Conservation (phyloP, 768 basidiomycete species). For the Naganishia friedmannii region DNA sequence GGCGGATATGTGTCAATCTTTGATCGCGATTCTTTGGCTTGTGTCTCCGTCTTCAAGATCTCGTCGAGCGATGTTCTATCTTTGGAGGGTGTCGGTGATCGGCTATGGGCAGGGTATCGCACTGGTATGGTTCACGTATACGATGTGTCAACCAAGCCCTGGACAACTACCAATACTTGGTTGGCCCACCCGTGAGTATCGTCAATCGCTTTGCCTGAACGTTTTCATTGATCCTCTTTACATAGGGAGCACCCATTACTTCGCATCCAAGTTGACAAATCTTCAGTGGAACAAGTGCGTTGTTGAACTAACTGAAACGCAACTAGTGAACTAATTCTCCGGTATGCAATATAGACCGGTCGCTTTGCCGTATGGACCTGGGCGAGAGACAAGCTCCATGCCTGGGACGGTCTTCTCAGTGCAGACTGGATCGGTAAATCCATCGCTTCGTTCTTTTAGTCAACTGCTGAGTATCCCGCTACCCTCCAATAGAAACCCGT, state of each 20-base stretch:
- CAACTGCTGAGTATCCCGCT: background rate
- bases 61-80: slow-evolving; percentile 75
- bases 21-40: slow-evolving; percentile 57
- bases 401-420: slow-evolving; percentile 88
- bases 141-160: slow-evolving; percentile 67
- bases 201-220: background rate
- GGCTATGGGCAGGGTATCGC: slow-evolving; percentile 82
- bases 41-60: slow-evolving; percentile 74
- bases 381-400: slow-evolving; percentile 67
- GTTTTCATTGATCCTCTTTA: background rate
- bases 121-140: slow-evolving; percentile 79
- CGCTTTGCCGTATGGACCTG: slow-evolving; percentile 71
- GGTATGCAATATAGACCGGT: slow-evolving; percentile 32
- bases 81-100: slow-evolving; percentile 76
- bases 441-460: background rate
- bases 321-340: background rate
- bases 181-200: slow-evolving; percentile 63
- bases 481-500: slow-evolving; percentile 62
- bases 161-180: slow-evolving; percentile 86
- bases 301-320: slow-evolving; percentile 6
- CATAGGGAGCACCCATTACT: slow-evolving; percentile 60
- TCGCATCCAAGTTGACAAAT: slow-evolving; percentile 67
- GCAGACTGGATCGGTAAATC: slow-evolving; percentile 80
- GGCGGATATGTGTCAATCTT: slow-evolving; percentile 86
- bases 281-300: slow-evolving; percentile 67